A percentile compares a stretch with the other conserved stretches of the same genome.
These are phyloP conservation scores for Auriculariales sp. DNA, from an alignment of 768 basidiomycete species.

Conservation along the genomic window DNA sequence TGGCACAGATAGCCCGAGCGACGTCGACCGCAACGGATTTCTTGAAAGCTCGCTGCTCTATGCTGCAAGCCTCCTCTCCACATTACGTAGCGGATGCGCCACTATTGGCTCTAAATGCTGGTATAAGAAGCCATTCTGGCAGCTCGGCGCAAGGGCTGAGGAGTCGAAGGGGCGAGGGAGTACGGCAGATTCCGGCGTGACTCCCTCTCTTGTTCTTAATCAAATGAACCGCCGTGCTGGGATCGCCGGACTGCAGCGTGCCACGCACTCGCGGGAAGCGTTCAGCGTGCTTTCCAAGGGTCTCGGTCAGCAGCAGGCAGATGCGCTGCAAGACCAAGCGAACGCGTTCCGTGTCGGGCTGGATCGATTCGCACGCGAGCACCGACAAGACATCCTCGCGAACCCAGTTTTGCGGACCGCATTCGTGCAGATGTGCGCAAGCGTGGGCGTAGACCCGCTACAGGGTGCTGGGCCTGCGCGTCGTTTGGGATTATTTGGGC, in stretches of 20 bases:
- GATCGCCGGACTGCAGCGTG: neutral
- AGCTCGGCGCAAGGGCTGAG: no score
- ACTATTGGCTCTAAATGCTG: no score
- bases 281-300: conserved; percentile 43
- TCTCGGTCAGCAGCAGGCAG: conserved; percentile 62
- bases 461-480: conserved; percentile 75
- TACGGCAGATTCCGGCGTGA: no score
- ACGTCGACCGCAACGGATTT: no score
- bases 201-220: no score
- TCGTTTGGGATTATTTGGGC: conserved; percentile 55
- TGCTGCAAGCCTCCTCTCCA: no score
- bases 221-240: neutral
- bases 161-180: no score
- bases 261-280: neutral
- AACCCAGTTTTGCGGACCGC: conserved; percentile 82
- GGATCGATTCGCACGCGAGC: conserved; percentile 62
- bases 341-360: conserved; percentile 73
- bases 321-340: conserved; percentile 68
- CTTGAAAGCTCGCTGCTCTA: no score
- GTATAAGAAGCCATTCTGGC: no score
- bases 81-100: no score
- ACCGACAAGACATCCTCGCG: conserved; percentile 68
- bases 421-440: conserved; percentile 92
- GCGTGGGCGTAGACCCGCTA: conserved; percentile 89
- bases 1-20: no score